phyloP scores from a whole-genome alignment of 2,329 filamentous ascomycete species.

The Teratosphaeria gauchensis region DNA sequence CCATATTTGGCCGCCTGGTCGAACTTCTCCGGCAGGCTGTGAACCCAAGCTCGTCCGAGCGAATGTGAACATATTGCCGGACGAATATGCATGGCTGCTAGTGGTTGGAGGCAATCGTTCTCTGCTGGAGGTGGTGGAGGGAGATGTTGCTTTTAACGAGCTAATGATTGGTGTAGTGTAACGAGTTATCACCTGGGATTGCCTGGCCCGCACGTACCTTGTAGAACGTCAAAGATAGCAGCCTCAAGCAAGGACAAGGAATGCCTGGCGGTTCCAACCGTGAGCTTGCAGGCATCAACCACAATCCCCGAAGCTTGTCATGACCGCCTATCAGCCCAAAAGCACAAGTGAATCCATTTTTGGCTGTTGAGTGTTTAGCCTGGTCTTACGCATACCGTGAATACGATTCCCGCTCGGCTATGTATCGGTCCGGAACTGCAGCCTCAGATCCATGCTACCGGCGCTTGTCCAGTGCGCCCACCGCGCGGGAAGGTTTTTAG shows the following conservation, averaged over 20 bases:
- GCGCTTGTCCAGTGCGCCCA: constrained; percentile 5
- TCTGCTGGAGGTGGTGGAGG: not conserved
- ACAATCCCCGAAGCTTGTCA: not conserved
- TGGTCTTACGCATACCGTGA: not conserved
- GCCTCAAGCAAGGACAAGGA: not conserved
- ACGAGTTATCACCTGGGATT: not conserved
- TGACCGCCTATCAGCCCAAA: not conserved
- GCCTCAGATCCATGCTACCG: not conserved
- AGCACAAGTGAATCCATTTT: not conserved
- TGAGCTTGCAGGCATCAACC: not conserved
- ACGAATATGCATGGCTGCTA: constrained; percentile 39
- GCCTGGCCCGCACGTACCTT: not conserved
- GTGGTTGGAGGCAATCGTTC: not conserved
- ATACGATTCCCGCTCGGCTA: not conserved
- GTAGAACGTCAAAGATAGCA: not conserved
- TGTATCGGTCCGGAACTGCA: not conserved
- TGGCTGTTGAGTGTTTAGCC: not conserved
- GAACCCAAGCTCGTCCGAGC: constrained; percentile 62
- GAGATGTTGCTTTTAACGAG: not conserved
- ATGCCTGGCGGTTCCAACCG: not conserved
- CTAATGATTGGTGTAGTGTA: not conserved
- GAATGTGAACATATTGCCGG: constrained; percentile 69
- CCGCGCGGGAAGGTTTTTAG: not conserved
- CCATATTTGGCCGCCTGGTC: constrained; percentile 56
- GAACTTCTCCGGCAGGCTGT: constrained; percentile 58